Conservation (phyloP, 2,329 filamentous ascomycete genomes). For the Arthrobotrys musiformis region DNA sequence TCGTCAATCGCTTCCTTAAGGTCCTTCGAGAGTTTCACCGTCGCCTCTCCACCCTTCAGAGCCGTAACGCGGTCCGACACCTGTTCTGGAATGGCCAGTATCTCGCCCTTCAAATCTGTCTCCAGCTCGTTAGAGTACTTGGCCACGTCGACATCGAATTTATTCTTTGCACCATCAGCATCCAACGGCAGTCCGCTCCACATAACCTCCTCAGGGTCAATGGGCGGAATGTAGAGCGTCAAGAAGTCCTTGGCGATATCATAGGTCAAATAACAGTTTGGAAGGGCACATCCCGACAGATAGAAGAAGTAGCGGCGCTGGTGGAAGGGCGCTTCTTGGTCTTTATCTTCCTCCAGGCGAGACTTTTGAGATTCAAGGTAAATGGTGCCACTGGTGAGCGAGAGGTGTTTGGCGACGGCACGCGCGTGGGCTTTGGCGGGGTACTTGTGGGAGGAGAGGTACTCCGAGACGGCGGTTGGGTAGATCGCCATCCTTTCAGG, state of each 20-base stretch:
- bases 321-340: constrained; percentile 67
- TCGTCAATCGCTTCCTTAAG: constrained; percentile 74
- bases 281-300: constrained; percentile 82
- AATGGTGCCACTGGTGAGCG: constrained; percentile 74
- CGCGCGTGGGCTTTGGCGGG: constrained; percentile 88
- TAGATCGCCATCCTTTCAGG: constrained; percentile 34
- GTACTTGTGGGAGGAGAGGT: constrained; percentile 52
- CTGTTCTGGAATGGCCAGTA: constrained; percentile 83
- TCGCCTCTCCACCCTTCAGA: constrained; percentile 71
- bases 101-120: constrained; percentile 64
- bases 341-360: constrained; percentile 86
- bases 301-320: constrained; percentile 97
- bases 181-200: constrained; percentile 91
- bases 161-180: constrained; percentile 76
- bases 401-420: constrained; percentile 79
- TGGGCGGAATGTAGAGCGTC: constrained; percentile 89
- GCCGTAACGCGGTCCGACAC: constrained; percentile 76
- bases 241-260: constrained; percentile 78
- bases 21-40: constrained; percentile 57
- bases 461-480: constrained; percentile 45
- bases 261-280: constrained; percentile 84
- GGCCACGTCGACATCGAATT: constrained; percentile 85
- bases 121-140: constrained; percentile 79
- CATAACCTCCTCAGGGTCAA: constrained; percentile 87
- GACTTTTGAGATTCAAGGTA: constrained; percentile 89